Percentiles rank a stretch among this genome's conserved stretches.
Conservation (phyloP, 345 rosid genomes). For the Corchorus olitorius region DNA sequence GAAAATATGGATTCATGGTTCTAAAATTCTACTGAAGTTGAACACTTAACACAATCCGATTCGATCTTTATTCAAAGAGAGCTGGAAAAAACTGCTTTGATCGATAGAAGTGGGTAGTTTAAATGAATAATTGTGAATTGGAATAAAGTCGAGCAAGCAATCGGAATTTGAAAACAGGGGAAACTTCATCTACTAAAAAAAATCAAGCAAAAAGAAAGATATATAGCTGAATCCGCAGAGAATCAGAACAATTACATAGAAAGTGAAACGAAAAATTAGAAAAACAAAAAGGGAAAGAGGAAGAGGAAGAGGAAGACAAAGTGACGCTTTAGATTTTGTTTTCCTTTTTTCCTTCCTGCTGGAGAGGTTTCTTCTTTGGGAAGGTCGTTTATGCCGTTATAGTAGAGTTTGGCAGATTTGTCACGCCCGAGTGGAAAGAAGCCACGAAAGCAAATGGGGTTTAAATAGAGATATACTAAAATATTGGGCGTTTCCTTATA, state of each 20-base stretch:
- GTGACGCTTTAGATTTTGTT: background rate
- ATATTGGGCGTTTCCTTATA: conserved; percentile 7
- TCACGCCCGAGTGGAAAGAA: conserved; percentile 18
- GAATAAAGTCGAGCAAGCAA: background rate
- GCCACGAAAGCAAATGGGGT: conserved; percentile 7
- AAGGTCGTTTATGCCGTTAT: conserved; percentile 30
- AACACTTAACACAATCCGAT: background rate
- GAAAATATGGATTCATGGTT: conserved; percentile 47
- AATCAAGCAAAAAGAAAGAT: too few species aligned
- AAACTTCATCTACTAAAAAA: conserved; percentile 14
- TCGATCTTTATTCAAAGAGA: background rate
- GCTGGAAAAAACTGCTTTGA: background rate
- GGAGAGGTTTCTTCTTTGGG: conserved; percentile 5
- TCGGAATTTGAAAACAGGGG: conserved; percentile 6
- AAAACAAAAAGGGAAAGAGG: background rate
- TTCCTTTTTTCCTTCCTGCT: too few species aligned
- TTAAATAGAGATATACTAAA: conserved; percentile 12
- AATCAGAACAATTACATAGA: background rate
- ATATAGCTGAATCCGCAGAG: background rate
- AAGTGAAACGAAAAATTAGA: too few species aligned
- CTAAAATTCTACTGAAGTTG: background rate
- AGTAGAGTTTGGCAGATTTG: background rate
- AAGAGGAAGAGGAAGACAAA: background rate
- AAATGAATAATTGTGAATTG: background rate
- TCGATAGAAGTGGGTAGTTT: background rate